Evolutionary conservation across 2,329 filamentous ascomycete species (phyloP), one percentile per base, ranked within the genome.

Genomic region (Whalleya microplaca): DNA sequence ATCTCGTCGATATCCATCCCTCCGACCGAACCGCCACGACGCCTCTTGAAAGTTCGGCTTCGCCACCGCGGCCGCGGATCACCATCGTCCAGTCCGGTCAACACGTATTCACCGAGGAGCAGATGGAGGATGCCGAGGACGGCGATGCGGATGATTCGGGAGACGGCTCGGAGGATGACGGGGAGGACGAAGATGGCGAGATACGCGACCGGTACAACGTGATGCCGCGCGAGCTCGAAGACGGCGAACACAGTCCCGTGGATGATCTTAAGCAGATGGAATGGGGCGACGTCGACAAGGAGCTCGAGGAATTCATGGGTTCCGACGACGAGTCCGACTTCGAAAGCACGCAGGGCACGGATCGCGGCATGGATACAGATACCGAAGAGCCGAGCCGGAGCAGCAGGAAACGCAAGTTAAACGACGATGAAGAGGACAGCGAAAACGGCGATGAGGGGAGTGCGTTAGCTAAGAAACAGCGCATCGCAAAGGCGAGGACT

Each of bases 1-100:
- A 94, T 68, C 78, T 90, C n/a, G 73, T 96, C 45, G 81, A 88
- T n/a, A 81, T 92, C 2, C 87, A 92, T 49, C 85, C 89, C 0
- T 84, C 87, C 18, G 89, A 92, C 64, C 80, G 84, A 14, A 75
- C 72, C 14, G 71, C 75, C 14, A 59, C 64, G 27, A 62, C 62
- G 29, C 71, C 67, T n/a, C 67, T 57, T 59, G 57, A 59, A 68
- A 42, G 48, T 16, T 55, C 55, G 1, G 50, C 78, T 29, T 78
- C 80, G 16, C 67, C 48, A 71, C 77, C 29, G 74, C 78, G 27
- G 76, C 84, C 57, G 72, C 78, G 76, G 23, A 75, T 78, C 8
- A 76, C 79, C 23, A 66, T 74, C 9, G 62, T 78, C 63, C 63
- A 59, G 12, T 58, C 64, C 2, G 61, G 64, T 2, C 64, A 59